A percentile compares a stretch with the other conserved stretches of the same genome.
Conservation (phyloP, 169 alveolate species). For the Eimeria maxima region DNA sequence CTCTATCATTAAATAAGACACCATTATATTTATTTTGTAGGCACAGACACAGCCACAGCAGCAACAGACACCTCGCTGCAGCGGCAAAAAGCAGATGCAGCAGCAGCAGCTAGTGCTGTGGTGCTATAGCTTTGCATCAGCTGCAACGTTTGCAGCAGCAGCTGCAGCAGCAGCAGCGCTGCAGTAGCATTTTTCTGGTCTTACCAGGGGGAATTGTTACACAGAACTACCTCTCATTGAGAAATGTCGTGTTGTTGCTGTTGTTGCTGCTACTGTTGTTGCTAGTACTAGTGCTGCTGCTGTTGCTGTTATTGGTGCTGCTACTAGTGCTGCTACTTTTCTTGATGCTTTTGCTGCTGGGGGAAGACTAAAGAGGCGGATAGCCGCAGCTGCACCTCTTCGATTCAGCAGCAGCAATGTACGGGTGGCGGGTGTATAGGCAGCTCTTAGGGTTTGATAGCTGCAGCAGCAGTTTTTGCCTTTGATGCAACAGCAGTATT, state of each 20-base stretch:
- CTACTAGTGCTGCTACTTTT: neutral
- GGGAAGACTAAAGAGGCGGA: too few species aligned
- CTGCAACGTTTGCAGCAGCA: neutral
- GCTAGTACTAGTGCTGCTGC: slow-evolving; percentile 3
- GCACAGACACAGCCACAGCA: too few species aligned
- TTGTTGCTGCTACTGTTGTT: neutral
- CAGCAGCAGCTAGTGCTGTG: neutral
- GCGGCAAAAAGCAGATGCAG: neutral
- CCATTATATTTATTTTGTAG: too few species aligned
- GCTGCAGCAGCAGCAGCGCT: neutral
- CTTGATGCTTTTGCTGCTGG: neutral
- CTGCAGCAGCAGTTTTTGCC: too few species aligned
- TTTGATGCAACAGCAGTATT: too few species aligned
- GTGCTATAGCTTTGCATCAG: neutral
- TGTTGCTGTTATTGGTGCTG: neutral
- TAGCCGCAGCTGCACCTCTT: too few species aligned
- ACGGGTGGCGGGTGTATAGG: too few species aligned
- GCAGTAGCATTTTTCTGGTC: neutral
- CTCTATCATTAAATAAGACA: too few species aligned
- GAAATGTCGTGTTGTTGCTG: neutral
- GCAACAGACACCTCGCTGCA: neutral
- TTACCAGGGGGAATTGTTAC: neutral
- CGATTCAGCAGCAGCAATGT: too few species aligned
- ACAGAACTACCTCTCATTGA: neutral
- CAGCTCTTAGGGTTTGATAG: too few species aligned